A percentile compares a stretch with the other conserved stretches of the same genome.
Evolutionary conservation across 2,329 filamentous ascomycete species (phyloP).

Genomic region (Colletotrichum tropicale): DNA sequence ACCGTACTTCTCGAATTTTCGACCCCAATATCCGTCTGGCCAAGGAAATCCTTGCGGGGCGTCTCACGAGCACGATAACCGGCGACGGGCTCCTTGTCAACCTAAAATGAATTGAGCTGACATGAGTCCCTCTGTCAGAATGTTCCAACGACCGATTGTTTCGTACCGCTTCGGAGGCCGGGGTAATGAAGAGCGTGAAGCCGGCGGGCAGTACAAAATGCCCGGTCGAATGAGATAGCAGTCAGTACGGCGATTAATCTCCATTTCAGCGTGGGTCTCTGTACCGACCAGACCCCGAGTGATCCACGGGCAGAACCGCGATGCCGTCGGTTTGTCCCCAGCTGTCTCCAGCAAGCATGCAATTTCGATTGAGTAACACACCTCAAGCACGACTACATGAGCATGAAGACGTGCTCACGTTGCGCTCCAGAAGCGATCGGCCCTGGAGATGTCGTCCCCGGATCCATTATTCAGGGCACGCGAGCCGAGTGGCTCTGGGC

Average conservation of each 20-base stretch:
- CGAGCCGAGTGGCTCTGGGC: not conserved
- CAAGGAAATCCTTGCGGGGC: slow-evolving; percentile 10
- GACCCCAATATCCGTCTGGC: slow-evolving; percentile 1
- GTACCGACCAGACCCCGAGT: not conserved
- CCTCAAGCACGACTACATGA: not conserved
- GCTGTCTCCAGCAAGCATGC: not conserved
- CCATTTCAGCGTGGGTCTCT: not conserved
- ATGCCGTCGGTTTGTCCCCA: not conserved
- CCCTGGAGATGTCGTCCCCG: not conserved
- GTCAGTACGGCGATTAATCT: not conserved
- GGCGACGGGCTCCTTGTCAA: not conserved
- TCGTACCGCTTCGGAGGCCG: not conserved
- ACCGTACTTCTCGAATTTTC: slow-evolving; percentile 1
- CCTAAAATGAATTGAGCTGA: slow-evolving; percentile 2
- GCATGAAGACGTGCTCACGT: slow-evolving; percentile 3
- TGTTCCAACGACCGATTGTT: not conserved
- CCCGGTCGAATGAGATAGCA: not conserved
- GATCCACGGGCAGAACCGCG: not conserved
- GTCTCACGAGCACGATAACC: slow-evolving; percentile 7
- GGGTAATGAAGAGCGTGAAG: not conserved
- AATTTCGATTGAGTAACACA: not conserved
- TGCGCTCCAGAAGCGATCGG: not conserved
- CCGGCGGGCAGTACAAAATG: not conserved
- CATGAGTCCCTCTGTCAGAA: not conserved
- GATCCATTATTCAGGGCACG: not conserved